Percentiles rank a stretch among this genome's conserved stretches.
phyloP scores from a whole-genome alignment of 805 yeast species.

The Kurtzmaniella fragi region DNA sequence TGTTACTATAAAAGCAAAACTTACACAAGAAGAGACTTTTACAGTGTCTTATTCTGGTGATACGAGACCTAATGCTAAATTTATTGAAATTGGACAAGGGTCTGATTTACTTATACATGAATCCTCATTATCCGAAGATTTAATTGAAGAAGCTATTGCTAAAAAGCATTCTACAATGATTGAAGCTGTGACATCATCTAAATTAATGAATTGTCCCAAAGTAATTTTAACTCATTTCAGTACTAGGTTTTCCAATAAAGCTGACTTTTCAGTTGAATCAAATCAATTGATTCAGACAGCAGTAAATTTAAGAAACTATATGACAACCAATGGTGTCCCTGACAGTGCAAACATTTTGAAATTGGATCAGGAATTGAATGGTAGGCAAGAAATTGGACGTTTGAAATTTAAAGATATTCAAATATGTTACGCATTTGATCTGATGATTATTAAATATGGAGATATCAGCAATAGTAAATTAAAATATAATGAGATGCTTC shows the following conservation, averaged over 20 bases:
- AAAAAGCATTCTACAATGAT: conserved; percentile 86
- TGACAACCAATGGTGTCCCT: conserved; percentile 14
- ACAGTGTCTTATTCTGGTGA: conserved; percentile 91
- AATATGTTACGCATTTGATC: conserved; percentile 37
- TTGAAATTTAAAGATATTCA: conserved; percentile 25
- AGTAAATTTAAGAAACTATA: conserved; percentile 21
- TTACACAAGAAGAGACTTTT: conserved; percentile 40
- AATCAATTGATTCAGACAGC: conserved; percentile 18
- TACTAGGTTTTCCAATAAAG: conserved; percentile 60
- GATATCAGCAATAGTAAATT: conserved; percentile 22
- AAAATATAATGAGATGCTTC: conserved; percentile 19
- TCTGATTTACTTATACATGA: conserved; percentile 86
- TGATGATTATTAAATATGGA: conserved; percentile 27
- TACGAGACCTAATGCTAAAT: conserved; percentile 73
- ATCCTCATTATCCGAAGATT: conserved; percentile 81
- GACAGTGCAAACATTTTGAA: not conserved
- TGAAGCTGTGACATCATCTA: conserved; percentile 74
- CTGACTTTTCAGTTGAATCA: conserved; percentile 21
- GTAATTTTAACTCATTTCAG: conserved; percentile 87
- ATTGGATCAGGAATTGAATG: conserved; percentile 2
- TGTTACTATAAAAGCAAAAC: conserved; percentile 49
- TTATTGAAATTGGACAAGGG: conserved; percentile 58
- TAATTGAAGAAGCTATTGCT: conserved; percentile 68
- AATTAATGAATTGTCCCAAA: conserved; percentile 65
- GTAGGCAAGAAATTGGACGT: conserved; percentile 3